phyloP scores from a whole-genome alignment of 768 basidiomycete genomes.

The Trametes gibbosa region DNA sequence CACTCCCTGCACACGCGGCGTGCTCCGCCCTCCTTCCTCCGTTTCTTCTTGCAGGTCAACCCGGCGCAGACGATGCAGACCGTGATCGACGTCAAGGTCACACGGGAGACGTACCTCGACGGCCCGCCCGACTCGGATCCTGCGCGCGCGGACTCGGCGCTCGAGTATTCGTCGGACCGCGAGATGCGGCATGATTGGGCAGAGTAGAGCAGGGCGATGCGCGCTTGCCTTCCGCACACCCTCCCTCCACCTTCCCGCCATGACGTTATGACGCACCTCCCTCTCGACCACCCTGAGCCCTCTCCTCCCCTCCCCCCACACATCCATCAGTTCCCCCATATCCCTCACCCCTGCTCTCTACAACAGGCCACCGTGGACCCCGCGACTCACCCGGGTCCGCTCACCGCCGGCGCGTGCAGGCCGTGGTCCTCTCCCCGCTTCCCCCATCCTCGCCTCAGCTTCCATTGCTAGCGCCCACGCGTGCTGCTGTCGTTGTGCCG shows the following conservation, averaged over 20 bases:
- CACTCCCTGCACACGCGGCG: too few relatives aligned
- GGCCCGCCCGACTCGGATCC: not conserved
- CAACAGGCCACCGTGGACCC: not conserved
- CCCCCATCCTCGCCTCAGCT: too few relatives aligned
- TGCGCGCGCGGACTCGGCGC: not conserved
- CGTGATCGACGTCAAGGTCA: slow-evolving; percentile 5
- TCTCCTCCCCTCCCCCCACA: not conserved
- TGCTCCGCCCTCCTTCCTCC: too few relatives aligned
- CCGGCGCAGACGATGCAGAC: not conserved
- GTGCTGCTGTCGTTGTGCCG: not conserved
- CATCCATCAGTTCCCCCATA: not conserved
- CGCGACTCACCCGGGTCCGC: not conserved
- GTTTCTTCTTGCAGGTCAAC: not conserved
- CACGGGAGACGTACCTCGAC: not conserved
- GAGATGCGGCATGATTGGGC: not conserved
- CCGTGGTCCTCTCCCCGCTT: too few relatives aligned
- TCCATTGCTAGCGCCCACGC: too few relatives aligned
- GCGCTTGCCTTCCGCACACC: not conserved
- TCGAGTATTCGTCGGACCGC: not conserved
- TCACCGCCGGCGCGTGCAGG: not conserved
- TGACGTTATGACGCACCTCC: too few relatives aligned
- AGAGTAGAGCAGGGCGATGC: not conserved
- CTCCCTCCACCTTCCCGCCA: too few relatives aligned
- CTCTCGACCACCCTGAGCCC: not conserved
- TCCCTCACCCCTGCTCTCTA: not conserved